phyloP scores from a whole-genome alignment of 2,329 filamentous ascomycete genomes.

The Aspergillus sp. region DNA sequence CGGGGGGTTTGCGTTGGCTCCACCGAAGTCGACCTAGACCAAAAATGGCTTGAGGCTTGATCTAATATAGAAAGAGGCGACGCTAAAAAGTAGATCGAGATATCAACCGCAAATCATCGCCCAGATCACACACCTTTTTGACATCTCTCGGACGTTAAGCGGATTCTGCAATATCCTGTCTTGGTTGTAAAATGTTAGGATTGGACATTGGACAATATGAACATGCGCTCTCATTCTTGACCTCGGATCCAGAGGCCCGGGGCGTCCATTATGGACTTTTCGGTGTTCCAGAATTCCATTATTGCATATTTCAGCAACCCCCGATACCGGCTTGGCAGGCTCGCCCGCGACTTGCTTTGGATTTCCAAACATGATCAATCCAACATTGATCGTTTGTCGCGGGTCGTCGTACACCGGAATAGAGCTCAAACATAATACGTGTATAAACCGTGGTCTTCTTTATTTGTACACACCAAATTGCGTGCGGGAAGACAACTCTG shows the following conservation, averaged over 20 bases:
- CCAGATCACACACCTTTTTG: conserved; percentile 2
- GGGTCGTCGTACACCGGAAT: not conserved
- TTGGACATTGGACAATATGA: conserved; percentile 4
- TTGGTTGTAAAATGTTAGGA: not conserved
- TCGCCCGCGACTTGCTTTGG: not conserved
- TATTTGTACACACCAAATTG: not conserved
- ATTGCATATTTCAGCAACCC: not conserved
- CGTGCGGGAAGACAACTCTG: not conserved
- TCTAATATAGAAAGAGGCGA: conserved; percentile 8
- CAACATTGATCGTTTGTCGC: not conserved
- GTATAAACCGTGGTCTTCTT: not conserved
- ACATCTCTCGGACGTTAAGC: conserved; percentile 6
- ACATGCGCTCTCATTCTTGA: conserved; percentile 15
- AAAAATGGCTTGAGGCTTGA: conserved; percentile 7
- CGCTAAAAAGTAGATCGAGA: conserved; percentile 16
- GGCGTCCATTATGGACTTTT: conserved; percentile 2
- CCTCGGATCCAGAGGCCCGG: not conserved
- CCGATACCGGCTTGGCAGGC: not conserved
- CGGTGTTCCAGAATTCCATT: not conserved
- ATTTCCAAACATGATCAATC: not conserved
- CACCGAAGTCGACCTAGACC: conserved; percentile 1
- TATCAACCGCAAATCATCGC: conserved; percentile 14
- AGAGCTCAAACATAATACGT: not conserved
- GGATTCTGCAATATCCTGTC: conserved; percentile 1
- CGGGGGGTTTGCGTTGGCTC: not conserved